Percentiles rank a stretch among this genome's conserved stretches.
Evolutionary conservation across 768 basidiomycete genomes (phyloP).

Genomic region (button mushroom (Agaricus bisporus)): DNA sequence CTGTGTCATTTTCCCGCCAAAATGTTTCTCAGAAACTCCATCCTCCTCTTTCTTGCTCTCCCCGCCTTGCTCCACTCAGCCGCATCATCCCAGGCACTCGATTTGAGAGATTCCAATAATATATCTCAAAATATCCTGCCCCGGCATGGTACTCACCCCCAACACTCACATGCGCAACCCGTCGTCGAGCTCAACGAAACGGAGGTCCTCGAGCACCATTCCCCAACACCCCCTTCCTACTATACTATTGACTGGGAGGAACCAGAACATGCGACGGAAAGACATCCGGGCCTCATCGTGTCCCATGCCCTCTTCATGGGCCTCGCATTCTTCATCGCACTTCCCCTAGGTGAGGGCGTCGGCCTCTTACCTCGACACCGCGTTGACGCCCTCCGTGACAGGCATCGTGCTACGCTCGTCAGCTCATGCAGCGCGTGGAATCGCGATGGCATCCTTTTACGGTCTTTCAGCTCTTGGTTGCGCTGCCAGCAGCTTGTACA

Average conservation of each 20-base stretch:
- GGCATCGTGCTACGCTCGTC: constrained; percentile 79
- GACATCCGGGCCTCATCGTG: constrained; percentile 66
- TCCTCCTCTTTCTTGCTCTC: constrained; percentile 10
- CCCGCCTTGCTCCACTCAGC: background rate
- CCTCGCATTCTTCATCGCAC: constrained; percentile 74
- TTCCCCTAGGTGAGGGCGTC: constrained; percentile 65
- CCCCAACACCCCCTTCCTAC: constrained; percentile 74
- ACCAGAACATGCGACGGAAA: constrained; percentile 30
- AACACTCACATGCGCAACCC: constrained; percentile 44
- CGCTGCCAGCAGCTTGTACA: constrained; percentile 63
- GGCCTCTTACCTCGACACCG: background rate
- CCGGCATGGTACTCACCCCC: constrained; percentile 36
- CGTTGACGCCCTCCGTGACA: constrained; percentile 22
- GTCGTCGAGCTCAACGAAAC: constrained; percentile 72
- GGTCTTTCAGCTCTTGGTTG: constrained; percentile 56
- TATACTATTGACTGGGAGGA: constrained; percentile 74
- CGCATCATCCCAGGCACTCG: constrained; percentile 4
- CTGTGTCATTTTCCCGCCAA: background rate
- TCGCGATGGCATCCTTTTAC: constrained; percentile 62
- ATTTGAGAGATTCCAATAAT: background rate
- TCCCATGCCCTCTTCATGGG: constrained; percentile 71
- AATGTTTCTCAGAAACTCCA: constrained; percentile 13
- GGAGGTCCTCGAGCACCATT: constrained; percentile 56
- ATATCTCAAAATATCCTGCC: background rate
- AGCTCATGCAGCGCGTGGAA: constrained; percentile 56